These are phyloP conservation scores for Henckelia pumila DNA, from an alignment of 257 asterid species.

Conservation along the genomic window DNA sequence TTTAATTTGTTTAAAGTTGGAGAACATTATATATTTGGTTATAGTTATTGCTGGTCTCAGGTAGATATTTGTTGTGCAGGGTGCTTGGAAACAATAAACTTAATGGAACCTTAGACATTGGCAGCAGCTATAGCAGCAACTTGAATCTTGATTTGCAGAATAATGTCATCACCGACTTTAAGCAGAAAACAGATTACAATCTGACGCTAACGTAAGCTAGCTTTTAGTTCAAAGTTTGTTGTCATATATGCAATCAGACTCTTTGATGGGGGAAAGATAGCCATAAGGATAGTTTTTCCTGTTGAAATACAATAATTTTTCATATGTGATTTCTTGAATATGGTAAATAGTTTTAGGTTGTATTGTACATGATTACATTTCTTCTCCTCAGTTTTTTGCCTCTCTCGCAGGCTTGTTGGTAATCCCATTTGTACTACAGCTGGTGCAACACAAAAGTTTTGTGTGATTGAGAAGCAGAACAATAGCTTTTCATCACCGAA, in stretches of 20 bases:
- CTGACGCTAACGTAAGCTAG: constrained; percentile 45
- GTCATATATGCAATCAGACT: background rate
- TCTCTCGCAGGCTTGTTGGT: constrained; percentile 50
- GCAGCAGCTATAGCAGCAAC: constrained; percentile 54
- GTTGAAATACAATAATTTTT: background rate
- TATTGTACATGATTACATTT: background rate
- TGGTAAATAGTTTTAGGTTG: background rate
- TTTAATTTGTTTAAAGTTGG: background rate
- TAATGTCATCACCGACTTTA: constrained; percentile 50
- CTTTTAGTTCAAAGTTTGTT: constrained; percentile 11
- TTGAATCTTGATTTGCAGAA: constrained; percentile 66
- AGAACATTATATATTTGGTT: background rate
- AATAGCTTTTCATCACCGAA: constrained; percentile 28
- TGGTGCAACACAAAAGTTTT: constrained; percentile 44
- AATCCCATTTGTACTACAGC: constrained; percentile 63
- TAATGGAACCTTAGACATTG: constrained; percentile 62
- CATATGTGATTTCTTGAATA: background rate
- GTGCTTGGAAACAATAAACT: constrained; percentile 58
- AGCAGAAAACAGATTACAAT: constrained; percentile 44
- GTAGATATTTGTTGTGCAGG: constrained; percentile 37
- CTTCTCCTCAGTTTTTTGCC: background rate
- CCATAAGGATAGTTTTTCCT: background rate
- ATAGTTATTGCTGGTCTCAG: background rate
- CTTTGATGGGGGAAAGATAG: too few relatives aligned
- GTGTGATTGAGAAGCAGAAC: constrained; percentile 31